Percentiles rank a stretch among this genome's conserved stretches.
Evolutionary conservation across 345 rosid species (phyloP).

Genomic region (Linum trigynum): DNA sequence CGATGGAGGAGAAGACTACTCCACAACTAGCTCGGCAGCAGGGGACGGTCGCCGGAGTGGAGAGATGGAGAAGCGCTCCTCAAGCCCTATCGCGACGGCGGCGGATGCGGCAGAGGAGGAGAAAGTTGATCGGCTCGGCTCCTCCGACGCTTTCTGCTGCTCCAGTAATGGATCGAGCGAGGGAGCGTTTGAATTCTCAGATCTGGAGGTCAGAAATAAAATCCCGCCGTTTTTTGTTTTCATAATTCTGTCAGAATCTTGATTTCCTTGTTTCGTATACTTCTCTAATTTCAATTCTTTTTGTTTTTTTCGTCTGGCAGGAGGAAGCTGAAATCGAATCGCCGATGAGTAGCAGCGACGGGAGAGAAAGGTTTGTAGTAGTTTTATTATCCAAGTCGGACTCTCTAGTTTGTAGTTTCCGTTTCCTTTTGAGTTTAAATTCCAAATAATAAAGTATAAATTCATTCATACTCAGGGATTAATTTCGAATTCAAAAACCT

Average conservation of each 20-base stretch:
- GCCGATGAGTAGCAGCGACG: conserved; percentile 27
- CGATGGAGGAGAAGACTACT: background rate
- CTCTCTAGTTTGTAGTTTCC: background rate
- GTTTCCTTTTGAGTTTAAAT: background rate
- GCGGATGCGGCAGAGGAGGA: no score
- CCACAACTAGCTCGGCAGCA: no score
- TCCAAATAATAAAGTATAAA: background rate
- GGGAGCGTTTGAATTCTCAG: conserved; percentile 27
- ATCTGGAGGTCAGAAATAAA: conserved; percentile 43
- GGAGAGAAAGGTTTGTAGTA: conserved; percentile 31
- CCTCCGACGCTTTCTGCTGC: conserved; percentile 42
- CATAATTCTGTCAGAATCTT: no score
- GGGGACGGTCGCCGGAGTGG: conserved; percentile 1
- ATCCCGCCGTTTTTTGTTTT: conserved; percentile 23
- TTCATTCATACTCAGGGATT: conserved; percentile 4
- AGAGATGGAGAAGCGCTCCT: conserved; percentile 12
- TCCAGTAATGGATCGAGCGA: conserved; percentile 5
- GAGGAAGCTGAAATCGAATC: conserved; percentile 47
- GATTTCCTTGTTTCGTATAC: conserved; percentile 12
- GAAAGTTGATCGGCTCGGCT: conserved; percentile 2
- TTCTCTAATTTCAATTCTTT: conserved; percentile 14
- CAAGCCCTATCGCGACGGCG: conserved; percentile 10
- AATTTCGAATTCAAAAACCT: conserved; percentile 21
- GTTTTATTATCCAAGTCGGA: background rate
- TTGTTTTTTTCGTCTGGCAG: conserved; percentile 17